Percentiles rank a stretch among this genome's conserved stretches.
phyloP scores from a whole-genome alignment of 805 yeast genomes.

The Myxozyma nipponensis region DNA sequence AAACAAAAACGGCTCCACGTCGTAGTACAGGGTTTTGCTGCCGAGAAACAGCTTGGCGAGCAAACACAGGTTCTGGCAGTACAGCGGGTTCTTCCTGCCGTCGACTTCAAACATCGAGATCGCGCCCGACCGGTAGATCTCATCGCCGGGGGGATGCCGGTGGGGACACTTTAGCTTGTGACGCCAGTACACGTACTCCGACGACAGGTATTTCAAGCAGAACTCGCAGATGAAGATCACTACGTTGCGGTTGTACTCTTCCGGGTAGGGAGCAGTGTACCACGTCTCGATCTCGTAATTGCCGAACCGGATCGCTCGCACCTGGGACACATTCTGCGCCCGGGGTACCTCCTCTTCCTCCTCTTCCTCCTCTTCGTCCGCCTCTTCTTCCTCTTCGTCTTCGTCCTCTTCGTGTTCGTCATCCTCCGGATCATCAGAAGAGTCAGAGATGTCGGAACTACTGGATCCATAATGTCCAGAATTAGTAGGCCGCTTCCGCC shows the following conservation, averaged over 20 bases:
- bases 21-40: conserved; percentile 88
- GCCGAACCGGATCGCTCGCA: conserved; percentile 66
- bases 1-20: conserved; percentile 92
- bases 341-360: conserved; percentile 13
- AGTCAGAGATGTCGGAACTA: neutral
- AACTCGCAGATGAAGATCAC: conserved; percentile 75
- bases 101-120: conserved; percentile 86
- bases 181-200: conserved; percentile 61
- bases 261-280: conserved; percentile 93
- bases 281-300: conserved; percentile 78
- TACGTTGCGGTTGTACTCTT: conserved; percentile 62
- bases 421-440: neutral
- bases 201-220: conserved; percentile 74
- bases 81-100: conserved; percentile 75
- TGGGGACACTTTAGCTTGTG: conserved; percentile 71
- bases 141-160: conserved; percentile 83
- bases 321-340: conserved; percentile 40
- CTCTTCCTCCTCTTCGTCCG: neutral
- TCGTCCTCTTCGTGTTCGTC: neutral
- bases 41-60: conserved; percentile 84
- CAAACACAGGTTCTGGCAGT: conserved; percentile 86
- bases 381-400: neutral
- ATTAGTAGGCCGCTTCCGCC: neutral
- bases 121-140: conserved; percentile 72
- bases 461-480: neutral